phyloP scores from a whole-genome alignment of 1,139 yeast genomes.

The Scheffersomyces parashehatae region DNA sequence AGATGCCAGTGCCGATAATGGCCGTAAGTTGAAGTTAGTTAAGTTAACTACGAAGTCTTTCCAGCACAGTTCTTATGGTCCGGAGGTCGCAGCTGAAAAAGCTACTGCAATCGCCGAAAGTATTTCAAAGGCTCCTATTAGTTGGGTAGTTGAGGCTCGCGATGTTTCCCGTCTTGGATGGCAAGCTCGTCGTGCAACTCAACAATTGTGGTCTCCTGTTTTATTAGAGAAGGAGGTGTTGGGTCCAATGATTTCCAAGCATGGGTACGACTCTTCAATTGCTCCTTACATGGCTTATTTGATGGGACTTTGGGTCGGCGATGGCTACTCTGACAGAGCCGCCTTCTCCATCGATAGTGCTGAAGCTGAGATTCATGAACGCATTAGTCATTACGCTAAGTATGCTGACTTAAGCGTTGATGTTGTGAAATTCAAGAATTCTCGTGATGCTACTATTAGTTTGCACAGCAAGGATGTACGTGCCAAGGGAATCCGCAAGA shows the following conservation, averaged over 20 bases:
- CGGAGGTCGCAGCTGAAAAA: constrained; percentile 13
- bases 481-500: background rate
- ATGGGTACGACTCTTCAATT: constrained; percentile 12
- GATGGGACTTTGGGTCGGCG: constrained; percentile 27
- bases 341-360: constrained; percentile 24
- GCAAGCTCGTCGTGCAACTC: constrained; percentile 23
- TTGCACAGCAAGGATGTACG: constrained; percentile 6
- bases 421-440: background rate
- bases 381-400: constrained; percentile 14
- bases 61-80: constrained; percentile 12
- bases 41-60: constrained; percentile 15
- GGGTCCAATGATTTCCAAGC: constrained; percentile 11
- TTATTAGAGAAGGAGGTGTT: constrained; percentile 26
- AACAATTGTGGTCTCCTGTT: constrained; percentile 35
- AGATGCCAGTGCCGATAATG: constrained; percentile 2
- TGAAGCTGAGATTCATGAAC: constrained; percentile 16
- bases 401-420: constrained; percentile 10
- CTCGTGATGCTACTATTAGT: background rate
- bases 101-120: constrained; percentile 19
- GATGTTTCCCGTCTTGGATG: constrained; percentile 20
- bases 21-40: constrained; percentile 12
- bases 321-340: constrained; percentile 13
- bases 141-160: constrained; percentile 38
- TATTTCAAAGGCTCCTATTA: constrained; percentile 16
- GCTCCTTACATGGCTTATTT: constrained; percentile 30